Conservation (phyloP, 441 rosid genomes). For the Kokia cookei region DNA sequence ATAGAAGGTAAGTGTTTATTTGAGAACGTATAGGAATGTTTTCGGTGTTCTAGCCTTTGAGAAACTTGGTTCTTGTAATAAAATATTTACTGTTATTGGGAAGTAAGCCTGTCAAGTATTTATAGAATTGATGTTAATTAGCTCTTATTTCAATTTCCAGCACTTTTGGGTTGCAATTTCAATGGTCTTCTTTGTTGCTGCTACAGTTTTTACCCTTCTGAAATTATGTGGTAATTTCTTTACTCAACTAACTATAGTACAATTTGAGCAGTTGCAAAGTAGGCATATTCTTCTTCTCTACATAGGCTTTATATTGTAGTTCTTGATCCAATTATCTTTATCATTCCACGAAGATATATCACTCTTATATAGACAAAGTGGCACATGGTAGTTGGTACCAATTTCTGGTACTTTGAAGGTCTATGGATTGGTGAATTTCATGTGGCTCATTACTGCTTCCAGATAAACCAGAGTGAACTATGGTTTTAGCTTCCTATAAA, state of each 20-base stretch:
- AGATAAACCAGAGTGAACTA: neutral
- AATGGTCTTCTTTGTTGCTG: slow-evolving; percentile 95
- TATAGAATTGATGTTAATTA: neutral
- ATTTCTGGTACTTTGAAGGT: neutral
- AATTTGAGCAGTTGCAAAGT: neutral
- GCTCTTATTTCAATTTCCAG: slow-evolving; percentile 32
- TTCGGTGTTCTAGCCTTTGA: neutral
- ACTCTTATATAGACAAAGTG: neutral
- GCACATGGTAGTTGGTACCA: neutral
- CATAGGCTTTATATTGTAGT: neutral
- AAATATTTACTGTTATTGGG: neutral
- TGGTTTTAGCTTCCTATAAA: neutral
- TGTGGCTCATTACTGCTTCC: neutral
- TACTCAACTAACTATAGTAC: neutral
- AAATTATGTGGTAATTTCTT: slow-evolving; percentile 76
- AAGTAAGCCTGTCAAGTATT: neutral
- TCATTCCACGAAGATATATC: neutral
- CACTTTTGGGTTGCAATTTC: slow-evolving; percentile 98
- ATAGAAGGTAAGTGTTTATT: neutral
- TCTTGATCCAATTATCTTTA: neutral
- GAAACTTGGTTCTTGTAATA: neutral
- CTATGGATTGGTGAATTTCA: neutral
- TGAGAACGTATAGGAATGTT: neutral
- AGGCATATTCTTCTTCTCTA: neutral
- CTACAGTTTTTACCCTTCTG: slow-evolving; percentile 80